Percentiles rank a stretch among this genome's conserved stretches.
Conservation (phyloP, 176 grass and related monocot genomes). For the Musa troglodytarum region DNA sequence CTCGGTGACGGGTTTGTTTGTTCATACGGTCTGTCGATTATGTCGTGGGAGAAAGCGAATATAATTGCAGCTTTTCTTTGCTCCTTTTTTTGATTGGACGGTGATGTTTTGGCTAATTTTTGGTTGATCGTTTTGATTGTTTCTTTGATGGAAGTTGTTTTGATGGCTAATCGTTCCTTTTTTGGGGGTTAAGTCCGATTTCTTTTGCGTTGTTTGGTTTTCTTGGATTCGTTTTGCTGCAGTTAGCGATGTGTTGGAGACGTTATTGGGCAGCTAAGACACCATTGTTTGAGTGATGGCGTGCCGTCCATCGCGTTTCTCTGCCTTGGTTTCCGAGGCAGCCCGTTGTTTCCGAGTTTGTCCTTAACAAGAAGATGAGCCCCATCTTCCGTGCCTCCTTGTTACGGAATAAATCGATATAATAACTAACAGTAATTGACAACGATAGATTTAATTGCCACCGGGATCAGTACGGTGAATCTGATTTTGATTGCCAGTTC, state of each 20-base stretch:
- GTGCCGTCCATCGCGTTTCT: neutral
- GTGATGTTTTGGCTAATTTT: neutral
- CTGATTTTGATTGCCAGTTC: no score
- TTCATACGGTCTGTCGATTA: neutral
- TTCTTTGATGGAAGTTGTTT: neutral
- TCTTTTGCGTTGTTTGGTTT: neutral
- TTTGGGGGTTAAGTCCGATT: neutral
- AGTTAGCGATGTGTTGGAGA: neutral
- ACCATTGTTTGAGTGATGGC: neutral
- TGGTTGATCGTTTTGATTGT: neutral
- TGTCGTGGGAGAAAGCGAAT: neutral
- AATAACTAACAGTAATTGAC: neutral
- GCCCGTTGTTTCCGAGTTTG: neutral
- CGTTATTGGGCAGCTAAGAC: neutral
- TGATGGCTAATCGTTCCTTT: neutral
- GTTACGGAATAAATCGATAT: conserved; percentile 1
- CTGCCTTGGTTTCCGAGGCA: neutral
- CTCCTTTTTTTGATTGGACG: neutral
- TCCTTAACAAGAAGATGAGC: neutral
- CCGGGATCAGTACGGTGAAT: no score
- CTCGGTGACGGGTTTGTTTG: neutral
- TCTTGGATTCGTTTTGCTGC: neutral
- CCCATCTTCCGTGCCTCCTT: neutral
- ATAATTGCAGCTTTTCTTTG: neutral
- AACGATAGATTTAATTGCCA: no score